These are phyloP conservation scores for Boletus sp. DNA, from an alignment of 768 basidiomycete species.

Conservation along the genomic window DNA sequence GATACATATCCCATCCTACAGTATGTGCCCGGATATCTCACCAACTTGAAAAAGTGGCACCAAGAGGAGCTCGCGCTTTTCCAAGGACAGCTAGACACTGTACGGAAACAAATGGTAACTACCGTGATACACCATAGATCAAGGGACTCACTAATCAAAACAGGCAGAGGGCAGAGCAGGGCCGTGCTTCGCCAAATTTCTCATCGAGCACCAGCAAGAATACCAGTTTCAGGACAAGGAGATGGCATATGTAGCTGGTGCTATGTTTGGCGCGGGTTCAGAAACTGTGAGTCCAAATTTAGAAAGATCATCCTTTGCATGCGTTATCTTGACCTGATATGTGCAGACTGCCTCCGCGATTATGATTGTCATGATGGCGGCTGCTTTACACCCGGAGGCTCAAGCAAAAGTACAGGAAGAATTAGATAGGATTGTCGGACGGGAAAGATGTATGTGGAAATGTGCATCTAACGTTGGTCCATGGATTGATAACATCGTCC, in stretches of 20 bases:
- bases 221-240: not conserved
- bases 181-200: slow-evolving; percentile 4
- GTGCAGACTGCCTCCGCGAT: slow-evolving; percentile 7
- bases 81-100: not conserved
- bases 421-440: slow-evolving; percentile 2
- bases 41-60: slow-evolving; percentile 3
- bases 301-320: no score
- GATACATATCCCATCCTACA: slow-evolving; percentile 6
- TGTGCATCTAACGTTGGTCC: no score
- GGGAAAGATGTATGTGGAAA: not conserved
- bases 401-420: slow-evolving; percentile 9
- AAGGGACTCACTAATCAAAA: not conserved
- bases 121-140: no score
- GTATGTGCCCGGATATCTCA: slow-evolving; percentile 8
- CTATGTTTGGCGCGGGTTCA: slow-evolving; percentile 10
- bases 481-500: no score
- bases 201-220: not conserved
- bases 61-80: slow-evolving; percentile 10
- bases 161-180: not conserved
- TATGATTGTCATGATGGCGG: slow-evolving; percentile 5
- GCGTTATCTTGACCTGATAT: no score
- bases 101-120: slow-evolving; percentile 4
- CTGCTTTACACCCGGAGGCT: slow-evolving; percentile 3
- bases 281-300: slow-evolving; percentile 3
- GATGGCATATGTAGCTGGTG: slow-evolving; percentile 5